These are phyloP conservation scores for Aureobasidium namibiae DNA, from an alignment of 2,329 filamentous ascomycete species.

Conservation along the genomic window DNA sequence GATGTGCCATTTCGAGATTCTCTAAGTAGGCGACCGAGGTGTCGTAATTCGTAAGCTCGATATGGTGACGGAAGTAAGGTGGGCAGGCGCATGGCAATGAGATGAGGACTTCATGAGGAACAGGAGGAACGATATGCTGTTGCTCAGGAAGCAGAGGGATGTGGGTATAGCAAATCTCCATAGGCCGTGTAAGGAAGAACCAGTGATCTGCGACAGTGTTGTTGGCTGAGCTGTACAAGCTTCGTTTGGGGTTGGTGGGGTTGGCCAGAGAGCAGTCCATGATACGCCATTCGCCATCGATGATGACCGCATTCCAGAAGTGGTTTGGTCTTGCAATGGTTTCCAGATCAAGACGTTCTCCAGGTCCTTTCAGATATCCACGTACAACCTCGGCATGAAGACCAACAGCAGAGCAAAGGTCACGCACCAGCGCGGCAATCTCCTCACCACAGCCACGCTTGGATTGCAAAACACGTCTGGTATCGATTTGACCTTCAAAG, in stretches of 20 bases:
- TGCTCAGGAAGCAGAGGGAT: constrained; percentile 79
- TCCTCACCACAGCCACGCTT: constrained; percentile 82
- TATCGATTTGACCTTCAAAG: constrained; percentile 76
- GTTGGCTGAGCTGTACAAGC: constrained; percentile 64
- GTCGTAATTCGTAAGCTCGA: constrained; percentile 83
- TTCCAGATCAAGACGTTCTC: constrained; percentile 72
- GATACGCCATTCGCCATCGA: constrained; percentile 93
- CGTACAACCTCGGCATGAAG: constrained; percentile 79
- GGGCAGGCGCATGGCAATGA: constrained; percentile 81
- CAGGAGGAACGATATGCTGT: constrained; percentile 85
- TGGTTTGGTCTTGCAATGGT: constrained; percentile 85
- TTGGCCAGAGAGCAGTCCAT: constrained; percentile 90
- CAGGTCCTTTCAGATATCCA: constrained; percentile 85
- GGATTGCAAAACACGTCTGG: constrained; percentile 72
- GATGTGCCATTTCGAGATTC: constrained; percentile 84
- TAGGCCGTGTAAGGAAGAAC: constrained; percentile 88
- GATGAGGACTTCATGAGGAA: constrained; percentile 76
- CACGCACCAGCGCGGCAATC: constrained; percentile 76
- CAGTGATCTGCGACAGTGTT: constrained; percentile 69
- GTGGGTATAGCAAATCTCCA: constrained; percentile 92
- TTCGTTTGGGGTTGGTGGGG: constrained; percentile 77
- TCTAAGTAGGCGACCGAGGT: constrained; percentile 80
- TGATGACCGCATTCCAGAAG: constrained; percentile 92
- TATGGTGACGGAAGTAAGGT: constrained; percentile 72
- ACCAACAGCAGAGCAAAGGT: constrained; percentile 89